Conservation (phyloP, 1,139 yeast species). For the Protomyces lactucae-debilis region DNA sequence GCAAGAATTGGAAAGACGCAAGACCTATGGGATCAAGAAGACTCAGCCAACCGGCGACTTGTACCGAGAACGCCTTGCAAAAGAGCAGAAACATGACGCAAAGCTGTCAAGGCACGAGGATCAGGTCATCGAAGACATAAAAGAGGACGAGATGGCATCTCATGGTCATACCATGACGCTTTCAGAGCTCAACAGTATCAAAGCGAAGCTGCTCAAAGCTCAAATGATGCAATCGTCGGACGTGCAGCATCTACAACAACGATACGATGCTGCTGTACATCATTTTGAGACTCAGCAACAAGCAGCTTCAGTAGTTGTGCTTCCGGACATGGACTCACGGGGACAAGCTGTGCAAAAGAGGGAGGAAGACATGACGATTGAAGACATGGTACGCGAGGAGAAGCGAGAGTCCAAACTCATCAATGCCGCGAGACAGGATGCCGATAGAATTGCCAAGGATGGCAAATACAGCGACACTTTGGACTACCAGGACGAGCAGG, state of each 20-base stretch:
- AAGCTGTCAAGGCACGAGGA: slow-evolving; percentile 1
- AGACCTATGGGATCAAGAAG: slow-evolving; percentile 28
- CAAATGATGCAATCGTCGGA: slow-evolving; percentile 37
- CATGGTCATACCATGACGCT: slow-evolving; percentile 4
- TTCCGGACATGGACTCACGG: slow-evolving; percentile 31
- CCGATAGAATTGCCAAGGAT: slow-evolving; percentile 42
- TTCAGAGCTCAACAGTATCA: slow-evolving; percentile 34
- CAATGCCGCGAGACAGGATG: slow-evolving; percentile 36
- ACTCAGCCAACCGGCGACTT: slow-evolving; percentile 29
- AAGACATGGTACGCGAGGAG: slow-evolving; percentile 44
- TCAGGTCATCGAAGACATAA: slow-evolving; percentile 5
- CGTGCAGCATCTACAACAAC: slow-evolving; percentile 36
- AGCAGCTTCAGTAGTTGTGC: slow-evolving; percentile 27
- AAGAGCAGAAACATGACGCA: slow-evolving; percentile 5
- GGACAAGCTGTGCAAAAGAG: slow-evolving; percentile 28
- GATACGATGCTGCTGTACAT: slow-evolving; percentile 35
- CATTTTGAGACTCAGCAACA: neutral
- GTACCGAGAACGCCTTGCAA: slow-evolving; percentile 28
- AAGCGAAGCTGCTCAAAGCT: slow-evolving; percentile 42
- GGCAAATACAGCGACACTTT: slow-evolving; percentile 39
- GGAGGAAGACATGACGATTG: slow-evolving; percentile 40
- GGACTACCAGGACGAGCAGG: slow-evolving; percentile 47
- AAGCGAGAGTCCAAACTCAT: slow-evolving; percentile 35
- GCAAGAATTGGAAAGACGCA: slow-evolving; percentile 37
- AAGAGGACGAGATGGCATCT: slow-evolving; percentile 16